A percentile compares a stretch with the other conserved stretches of the same genome.
Conservation (phyloP, 805 yeast species). For the Scheffersomyces coipomensis region DNA sequence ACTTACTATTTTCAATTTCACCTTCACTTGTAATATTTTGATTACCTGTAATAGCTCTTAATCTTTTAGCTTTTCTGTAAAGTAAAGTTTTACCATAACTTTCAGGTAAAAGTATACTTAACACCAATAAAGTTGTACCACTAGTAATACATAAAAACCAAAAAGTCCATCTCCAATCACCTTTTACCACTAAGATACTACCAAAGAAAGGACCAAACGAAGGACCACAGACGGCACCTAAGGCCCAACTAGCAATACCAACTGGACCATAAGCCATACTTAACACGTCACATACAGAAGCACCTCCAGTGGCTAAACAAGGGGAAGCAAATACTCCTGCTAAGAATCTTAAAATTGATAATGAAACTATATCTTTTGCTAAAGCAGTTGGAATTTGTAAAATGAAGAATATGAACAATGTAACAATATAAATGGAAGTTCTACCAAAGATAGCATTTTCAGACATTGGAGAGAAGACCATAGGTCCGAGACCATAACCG, state of each 20-base stretch:
- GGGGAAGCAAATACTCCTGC: constrained; percentile 59
- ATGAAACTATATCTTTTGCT: constrained; percentile 47
- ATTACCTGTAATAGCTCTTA: constrained; percentile 49
- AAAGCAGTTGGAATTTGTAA: constrained; percentile 60
- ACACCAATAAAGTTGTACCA: constrained; percentile 33
- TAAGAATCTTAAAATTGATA: constrained; percentile 51
- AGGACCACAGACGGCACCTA: constrained; percentile 55
- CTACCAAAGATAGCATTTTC: constrained; percentile 57
- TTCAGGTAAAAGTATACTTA: constrained; percentile 46
- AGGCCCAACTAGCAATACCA: constrained; percentile 50
- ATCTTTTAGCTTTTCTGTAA: constrained; percentile 44
- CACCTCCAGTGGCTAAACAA: constrained; percentile 58
- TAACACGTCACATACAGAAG: constrained; percentile 51
- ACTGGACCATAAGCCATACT: constrained; percentile 40
- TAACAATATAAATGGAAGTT: constrained; percentile 45
- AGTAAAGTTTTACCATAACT: constrained; percentile 45
- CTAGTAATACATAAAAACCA: constrained; percentile 48
- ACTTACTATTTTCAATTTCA: constrained; percentile 26
- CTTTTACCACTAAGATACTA: constrained; percentile 43
- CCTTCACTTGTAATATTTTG: constrained; percentile 40
- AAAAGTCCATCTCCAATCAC: constrained; percentile 51
- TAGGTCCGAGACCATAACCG: constrained; percentile 65
- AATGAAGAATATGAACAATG: constrained; percentile 46
- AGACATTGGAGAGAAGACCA: constrained; percentile 57
- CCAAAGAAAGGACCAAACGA: constrained; percentile 59